These are phyloP conservation scores for Flueggea neowawraea DNA, from an alignment of 441 rosid genomes.

Conservation along the genomic window DNA sequence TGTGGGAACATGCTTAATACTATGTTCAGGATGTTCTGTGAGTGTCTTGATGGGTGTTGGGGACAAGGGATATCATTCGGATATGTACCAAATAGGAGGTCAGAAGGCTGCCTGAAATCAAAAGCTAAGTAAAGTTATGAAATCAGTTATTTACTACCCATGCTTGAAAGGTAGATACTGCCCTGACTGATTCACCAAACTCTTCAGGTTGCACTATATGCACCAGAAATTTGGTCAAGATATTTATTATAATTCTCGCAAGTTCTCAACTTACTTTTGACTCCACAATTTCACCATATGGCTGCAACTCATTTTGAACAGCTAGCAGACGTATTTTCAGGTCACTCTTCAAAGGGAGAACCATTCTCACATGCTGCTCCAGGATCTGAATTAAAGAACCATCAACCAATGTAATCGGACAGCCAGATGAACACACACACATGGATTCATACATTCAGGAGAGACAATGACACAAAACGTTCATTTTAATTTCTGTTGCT, in stretches of 20 bases:
- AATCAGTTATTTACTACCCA: no score
- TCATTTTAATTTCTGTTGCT: not conserved
- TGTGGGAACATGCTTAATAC: no score
- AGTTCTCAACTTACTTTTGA: constrained; percentile 38
- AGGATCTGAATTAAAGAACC: constrained; percentile 36
- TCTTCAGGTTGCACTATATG: not conserved
- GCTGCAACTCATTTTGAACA: constrained; percentile 44
- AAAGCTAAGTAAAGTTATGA: no score
- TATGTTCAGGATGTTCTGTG: no score
- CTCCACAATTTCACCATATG: constrained; percentile 46
- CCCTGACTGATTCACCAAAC: no score
- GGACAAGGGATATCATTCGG: no score
- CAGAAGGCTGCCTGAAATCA: no score
- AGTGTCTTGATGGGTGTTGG: no score
- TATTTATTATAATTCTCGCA: not conserved
- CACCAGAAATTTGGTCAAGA: not conserved
- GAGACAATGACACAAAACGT: not conserved
- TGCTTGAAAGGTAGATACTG: no score
- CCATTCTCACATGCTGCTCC: constrained; percentile 52
- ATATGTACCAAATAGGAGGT: no score
- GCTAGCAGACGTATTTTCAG: constrained; percentile 42
- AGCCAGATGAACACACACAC: not conserved
- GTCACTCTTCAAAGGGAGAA: constrained; percentile 57
- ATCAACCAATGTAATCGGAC: not conserved
- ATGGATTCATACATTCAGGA: not conserved